These are phyloP conservation scores for Septoria linicola DNA, from an alignment of 2,329 filamentous ascomycete species.

Conservation along the genomic window DNA sequence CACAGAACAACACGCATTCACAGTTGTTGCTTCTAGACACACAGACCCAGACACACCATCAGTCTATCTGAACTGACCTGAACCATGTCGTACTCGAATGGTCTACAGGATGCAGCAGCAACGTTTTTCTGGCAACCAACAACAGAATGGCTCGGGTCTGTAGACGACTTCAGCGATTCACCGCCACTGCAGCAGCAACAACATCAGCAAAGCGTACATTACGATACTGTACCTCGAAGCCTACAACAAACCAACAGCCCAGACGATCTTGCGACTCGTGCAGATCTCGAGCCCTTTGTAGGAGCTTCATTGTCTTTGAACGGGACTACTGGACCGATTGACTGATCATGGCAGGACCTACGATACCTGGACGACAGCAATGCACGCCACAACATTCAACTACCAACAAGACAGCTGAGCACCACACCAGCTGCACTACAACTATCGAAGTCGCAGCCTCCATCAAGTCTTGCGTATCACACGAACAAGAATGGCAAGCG, in stretches of 20 bases:
- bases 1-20: too few species aligned
- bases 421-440: conserved; percentile 18
- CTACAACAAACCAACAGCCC: conserved; percentile 16
- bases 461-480: neutral
- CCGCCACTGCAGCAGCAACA: neutral
- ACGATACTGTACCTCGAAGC: conserved; percentile 17
- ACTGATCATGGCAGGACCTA: conserved; percentile 27
- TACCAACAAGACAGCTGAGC: conserved; percentile 5
- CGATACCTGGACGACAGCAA: conserved; percentile 16
- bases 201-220: conserved; percentile 8
- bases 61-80: conserved; percentile 5
- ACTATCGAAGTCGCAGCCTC: conserved; percentile 4
- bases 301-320: conserved; percentile 20
- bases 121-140: conserved; percentile 7
- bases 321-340: conserved; percentile 17
- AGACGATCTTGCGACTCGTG: conserved; percentile 10
- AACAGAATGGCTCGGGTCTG: conserved; percentile 7
- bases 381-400: neutral
- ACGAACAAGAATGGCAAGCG: conserved; percentile 30
- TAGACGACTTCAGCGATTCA: conserved; percentile 7
- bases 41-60: too few species aligned
- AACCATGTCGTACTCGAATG: conserved; percentile 12
- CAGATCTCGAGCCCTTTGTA: conserved; percentile 23
- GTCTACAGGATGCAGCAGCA: conserved; percentile 5
- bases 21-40: too few species aligned